Evolutionary conservation across 331 rosid genomes (phyloP).

Genomic region (Quercus phellos): DNA sequence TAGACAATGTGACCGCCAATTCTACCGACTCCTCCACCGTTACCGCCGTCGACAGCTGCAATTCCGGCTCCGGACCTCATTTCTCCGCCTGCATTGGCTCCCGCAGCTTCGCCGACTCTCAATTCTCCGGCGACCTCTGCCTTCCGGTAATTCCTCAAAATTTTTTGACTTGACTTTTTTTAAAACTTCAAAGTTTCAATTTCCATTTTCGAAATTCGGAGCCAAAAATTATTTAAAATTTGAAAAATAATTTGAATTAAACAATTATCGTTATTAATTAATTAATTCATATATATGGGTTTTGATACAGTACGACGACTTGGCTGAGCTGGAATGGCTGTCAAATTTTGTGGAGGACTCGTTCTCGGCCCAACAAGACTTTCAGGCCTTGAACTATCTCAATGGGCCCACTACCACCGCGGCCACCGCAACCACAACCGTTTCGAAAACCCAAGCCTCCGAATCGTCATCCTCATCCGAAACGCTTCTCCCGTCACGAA

Average conservation of each 20-base stretch:
- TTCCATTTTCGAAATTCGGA: background rate
- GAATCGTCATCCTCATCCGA: conserved; percentile 86
- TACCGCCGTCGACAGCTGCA: conserved; percentile 72
- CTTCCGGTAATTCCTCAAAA: conserved; percentile 60
- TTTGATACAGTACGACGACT: conserved; percentile 66
- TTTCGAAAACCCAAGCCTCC: conserved; percentile 50
- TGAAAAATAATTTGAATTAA: no score
- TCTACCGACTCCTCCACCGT: conserved; percentile 63
- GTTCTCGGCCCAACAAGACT: conserved; percentile 69
- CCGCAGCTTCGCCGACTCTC: conserved; percentile 52
- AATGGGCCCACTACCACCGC: conserved; percentile 19
- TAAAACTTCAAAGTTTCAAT: background rate
- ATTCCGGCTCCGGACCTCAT: conserved; percentile 55
- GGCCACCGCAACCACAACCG: background rate
- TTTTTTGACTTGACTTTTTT: background rate
- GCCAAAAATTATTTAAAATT: no score
- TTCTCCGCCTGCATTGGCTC: conserved; percentile 43
- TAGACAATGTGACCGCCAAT: conserved; percentile 60
- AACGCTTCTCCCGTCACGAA: conserved; percentile 39
- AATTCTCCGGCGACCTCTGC: conserved; percentile 68
- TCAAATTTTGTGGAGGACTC: conserved; percentile 95
- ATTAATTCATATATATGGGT: background rate
- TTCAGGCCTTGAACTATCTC: conserved; percentile 59
- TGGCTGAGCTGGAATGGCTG: conserved; percentile 96
- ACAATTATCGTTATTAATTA: no score